Evolutionary conservation across 805 yeast genomes (phyloP).

Genomic region (Torulaspora quercuum): DNA sequence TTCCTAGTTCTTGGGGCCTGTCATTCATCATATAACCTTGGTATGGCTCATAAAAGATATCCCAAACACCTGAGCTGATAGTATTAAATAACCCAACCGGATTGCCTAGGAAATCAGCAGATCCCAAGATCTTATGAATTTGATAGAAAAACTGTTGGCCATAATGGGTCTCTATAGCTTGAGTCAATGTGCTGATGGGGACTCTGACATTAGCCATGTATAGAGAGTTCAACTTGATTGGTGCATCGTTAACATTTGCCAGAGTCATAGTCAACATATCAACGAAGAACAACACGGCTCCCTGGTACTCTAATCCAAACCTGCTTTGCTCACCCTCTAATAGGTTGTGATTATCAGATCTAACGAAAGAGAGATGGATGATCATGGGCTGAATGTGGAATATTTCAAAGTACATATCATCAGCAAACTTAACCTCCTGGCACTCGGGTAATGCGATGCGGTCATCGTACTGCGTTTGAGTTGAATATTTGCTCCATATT

Average conservation of each 20-base stretch:
- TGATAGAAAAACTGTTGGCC: slow-evolving; percentile 90
- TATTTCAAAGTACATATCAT: slow-evolving; percentile 87
- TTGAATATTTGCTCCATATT: slow-evolving; percentile 54
- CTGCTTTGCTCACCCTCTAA: slow-evolving; percentile 49
- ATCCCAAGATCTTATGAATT: slow-evolving; percentile 86
- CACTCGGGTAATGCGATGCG: slow-evolving; percentile 72
- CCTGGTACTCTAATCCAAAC: slow-evolving; percentile 38
- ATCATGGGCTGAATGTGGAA: slow-evolving; percentile 90
- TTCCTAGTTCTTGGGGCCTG: slow-evolving; percentile 92
- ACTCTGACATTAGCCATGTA: slow-evolving; percentile 86
- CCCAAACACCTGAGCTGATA: slow-evolving; percentile 91
- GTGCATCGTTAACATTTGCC: slow-evolving; percentile 96
- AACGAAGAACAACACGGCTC: slow-evolving; percentile 68
- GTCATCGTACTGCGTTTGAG: slow-evolving; percentile 55
- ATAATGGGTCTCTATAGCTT: slow-evolving; percentile 77
- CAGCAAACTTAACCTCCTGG: slow-evolving; percentile 47
- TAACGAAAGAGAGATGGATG: slow-evolving; percentile 81
- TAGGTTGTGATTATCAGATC: slow-evolving; percentile 74
- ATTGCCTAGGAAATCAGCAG: slow-evolving; percentile 94
- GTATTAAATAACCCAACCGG: slow-evolving; percentile 96
- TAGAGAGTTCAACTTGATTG: slow-evolving; percentile 81
- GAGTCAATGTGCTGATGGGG: slow-evolving; percentile 68
- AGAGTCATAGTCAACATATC: slow-evolving; percentile 93
- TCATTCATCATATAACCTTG: slow-evolving; percentile 93
- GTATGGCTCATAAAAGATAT: slow-evolving; percentile 94